Conservation (phyloP, 495 filamentous ascomycete genomes). For the Endocarpon pusillum region DNA sequence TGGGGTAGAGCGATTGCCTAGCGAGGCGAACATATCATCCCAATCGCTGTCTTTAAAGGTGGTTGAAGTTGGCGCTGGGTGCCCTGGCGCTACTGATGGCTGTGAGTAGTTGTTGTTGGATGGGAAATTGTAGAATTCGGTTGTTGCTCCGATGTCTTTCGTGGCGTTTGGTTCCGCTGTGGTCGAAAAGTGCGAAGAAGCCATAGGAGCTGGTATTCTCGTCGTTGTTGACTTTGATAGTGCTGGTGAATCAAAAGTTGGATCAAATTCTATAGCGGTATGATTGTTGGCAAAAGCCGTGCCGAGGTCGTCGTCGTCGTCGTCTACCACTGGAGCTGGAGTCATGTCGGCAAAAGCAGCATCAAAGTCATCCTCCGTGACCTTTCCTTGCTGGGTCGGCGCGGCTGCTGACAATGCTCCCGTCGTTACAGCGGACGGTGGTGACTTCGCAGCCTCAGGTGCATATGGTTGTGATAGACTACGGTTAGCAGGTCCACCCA, state of each 20-base stretch:
- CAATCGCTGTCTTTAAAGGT: too few relatives aligned
- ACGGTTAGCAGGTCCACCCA: conserved; percentile 25
- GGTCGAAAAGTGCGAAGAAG: too few relatives aligned
- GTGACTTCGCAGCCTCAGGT: conserved; percentile 4
- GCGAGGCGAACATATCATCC: too few relatives aligned
- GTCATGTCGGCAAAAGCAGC: conserved; percentile 74
- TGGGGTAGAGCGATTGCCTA: too few relatives aligned
- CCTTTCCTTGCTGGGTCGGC: conserved; percentile 12
- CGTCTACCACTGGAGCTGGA: conserved; percentile 66
- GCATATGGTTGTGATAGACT: conserved; percentile 18
- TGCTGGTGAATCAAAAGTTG: conserved; percentile 36
- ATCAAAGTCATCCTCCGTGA: conserved; percentile 76
- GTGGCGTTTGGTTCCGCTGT: too few relatives aligned
- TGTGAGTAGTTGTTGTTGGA: too few relatives aligned
- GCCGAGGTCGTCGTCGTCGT: conserved; percentile 39
- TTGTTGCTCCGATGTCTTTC: conserved; percentile 15
- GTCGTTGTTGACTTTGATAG: conserved; percentile 9
- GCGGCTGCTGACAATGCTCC: conserved; percentile 10
- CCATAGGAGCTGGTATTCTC: conserved; percentile 3
- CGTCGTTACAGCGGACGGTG: conserved; percentile 14
- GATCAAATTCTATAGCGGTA: conserved; percentile 49
- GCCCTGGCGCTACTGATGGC: too few relatives aligned
- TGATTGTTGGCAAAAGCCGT: conserved; percentile 2
- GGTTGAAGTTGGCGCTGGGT: too few relatives aligned
- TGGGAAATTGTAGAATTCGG: too few relatives aligned